Conservation (phyloP, 2,329 filamentous ascomycete species). For the Hypoxylon sp. region DNA sequence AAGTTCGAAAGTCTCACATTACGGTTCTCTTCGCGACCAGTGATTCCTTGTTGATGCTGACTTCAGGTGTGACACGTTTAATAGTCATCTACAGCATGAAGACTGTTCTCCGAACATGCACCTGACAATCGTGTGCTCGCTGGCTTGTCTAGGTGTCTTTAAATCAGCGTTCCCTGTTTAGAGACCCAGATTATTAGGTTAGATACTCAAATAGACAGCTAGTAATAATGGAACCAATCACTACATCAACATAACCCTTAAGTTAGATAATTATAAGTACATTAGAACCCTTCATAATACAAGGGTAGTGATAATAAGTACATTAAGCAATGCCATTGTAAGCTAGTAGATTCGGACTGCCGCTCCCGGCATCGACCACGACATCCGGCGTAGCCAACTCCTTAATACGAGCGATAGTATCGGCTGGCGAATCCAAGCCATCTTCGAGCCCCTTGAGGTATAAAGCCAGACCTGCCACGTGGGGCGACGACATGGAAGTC, state of each 20-base stretch:
- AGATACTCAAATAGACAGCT: background rate
- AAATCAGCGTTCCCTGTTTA: background rate
- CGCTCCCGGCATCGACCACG: constrained; percentile 26
- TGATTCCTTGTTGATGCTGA: background rate
- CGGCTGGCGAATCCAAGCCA: constrained; percentile 14
- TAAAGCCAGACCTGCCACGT: constrained; percentile 66
- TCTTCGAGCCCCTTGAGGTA: constrained; percentile 56
- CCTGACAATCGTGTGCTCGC: background rate
- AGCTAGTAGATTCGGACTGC: constrained; percentile 42
- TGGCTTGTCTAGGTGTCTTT: background rate
- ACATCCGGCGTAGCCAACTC: constrained; percentile 33
- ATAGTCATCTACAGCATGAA: background rate
- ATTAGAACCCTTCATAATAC: background rate
- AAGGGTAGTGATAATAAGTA: background rate
- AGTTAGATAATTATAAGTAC: background rate
- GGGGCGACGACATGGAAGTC: constrained; percentile 68
- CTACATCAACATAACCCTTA: background rate
- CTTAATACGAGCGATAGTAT: constrained; percentile 41
- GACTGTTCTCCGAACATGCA: background rate
- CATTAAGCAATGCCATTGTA: constrained; percentile 40
- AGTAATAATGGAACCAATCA: background rate
- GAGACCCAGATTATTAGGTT: background rate
- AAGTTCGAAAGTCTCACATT: constrained; percentile 12
- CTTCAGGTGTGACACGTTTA: constrained; percentile 1
- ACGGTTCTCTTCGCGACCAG: constrained; percentile 1